Evolutionary conservation across 2,329 filamentous ascomycete species (phyloP).

Genomic region (Aureobasidium sp.): DNA sequence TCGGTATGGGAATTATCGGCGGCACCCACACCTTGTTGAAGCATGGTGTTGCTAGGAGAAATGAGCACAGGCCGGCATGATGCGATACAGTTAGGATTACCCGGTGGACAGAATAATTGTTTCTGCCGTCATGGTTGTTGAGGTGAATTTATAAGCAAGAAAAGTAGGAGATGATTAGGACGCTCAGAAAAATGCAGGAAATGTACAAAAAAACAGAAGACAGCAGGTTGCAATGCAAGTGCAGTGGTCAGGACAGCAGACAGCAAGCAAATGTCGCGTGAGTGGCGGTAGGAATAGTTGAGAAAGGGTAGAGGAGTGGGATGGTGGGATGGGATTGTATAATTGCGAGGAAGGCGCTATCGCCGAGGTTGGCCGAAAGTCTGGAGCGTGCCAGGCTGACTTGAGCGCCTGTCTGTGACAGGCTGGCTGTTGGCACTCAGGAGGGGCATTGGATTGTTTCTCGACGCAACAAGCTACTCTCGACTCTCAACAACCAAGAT

Average conservation of each 20-base stretch:
- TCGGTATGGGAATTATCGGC: slow-evolving; percentile 86
- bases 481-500: slow-evolving; percentile 25
- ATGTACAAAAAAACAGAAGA: not conserved
- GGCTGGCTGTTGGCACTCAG: not conserved
- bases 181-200: not conserved
- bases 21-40: slow-evolving; percentile 50
- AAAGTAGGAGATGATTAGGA: not conserved
- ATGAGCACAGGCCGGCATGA: slow-evolving; percentile 17
- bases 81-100: slow-evolving; percentile 43
- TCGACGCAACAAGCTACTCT: not conserved
- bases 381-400: not conserved
- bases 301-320: too few species aligned
- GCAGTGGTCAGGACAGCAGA: not conserved
- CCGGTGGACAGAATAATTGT: slow-evolving; percentile 80
- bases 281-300: not conserved
- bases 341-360: not conserved
- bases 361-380: slow-evolving; percentile 2
- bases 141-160: slow-evolving; percentile 10
- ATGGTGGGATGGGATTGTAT: not conserved
- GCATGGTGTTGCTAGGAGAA: slow-evolving; percentile 66
- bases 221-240: not conserved
- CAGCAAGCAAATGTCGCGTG: not conserved
- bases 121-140: slow-evolving; percentile 44
- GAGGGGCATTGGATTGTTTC: not conserved
- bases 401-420: too few species aligned